Evolutionary conservation across 2,329 filamentous ascomycete species (phyloP), one percentile per base, ranked within the genome.

Genomic region (Golovinomyces cichoracearum): DNA sequence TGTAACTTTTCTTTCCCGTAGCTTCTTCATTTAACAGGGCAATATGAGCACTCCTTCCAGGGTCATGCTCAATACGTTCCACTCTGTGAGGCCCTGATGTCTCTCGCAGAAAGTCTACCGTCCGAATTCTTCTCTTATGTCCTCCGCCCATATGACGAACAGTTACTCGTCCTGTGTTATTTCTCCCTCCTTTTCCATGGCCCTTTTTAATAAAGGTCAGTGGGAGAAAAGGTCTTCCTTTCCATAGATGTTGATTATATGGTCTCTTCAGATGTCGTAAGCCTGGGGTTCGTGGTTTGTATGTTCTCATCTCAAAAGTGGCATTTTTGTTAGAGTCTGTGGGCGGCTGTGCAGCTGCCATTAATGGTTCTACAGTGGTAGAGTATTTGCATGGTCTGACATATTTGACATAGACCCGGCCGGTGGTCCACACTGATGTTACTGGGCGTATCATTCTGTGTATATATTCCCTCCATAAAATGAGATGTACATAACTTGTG

Each of bases 181-280:
- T 98, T 57, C 90, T 76, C 40, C 90, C 90, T 63, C 90, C 92
- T 63, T 93, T 90, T 48, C 75, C 78, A 58, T 93, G 85, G 15
- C 90, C 90, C 63, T 88, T 88, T 64, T 94, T 93, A 33, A 85
- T 76, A 58, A 84, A 83, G 10, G 92, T 98, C 63, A 98, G 71
- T 47, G 78, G 75, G 29, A 83, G 69, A 55, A 80, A 77, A 0
- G 90, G 83, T 50, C 85, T 72, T 50, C 90, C 90, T 65, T 93
- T 94, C 84, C 84, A 95, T 42, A 98, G 68, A 64, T 98, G 90
- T 59, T 94, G 85, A 65, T 95, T 95, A 65, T 94, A 79, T 13
- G 90, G 85, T 40, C 90, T 76, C 63, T 80, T 81, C 55, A 98
- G 69, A 73, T 98, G 90, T 59, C 90, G 78, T 51, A 93, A 65